Base-by-base conservation (phyloP, 441 rosid species). In the Bruguiera hainesii region DNA sequence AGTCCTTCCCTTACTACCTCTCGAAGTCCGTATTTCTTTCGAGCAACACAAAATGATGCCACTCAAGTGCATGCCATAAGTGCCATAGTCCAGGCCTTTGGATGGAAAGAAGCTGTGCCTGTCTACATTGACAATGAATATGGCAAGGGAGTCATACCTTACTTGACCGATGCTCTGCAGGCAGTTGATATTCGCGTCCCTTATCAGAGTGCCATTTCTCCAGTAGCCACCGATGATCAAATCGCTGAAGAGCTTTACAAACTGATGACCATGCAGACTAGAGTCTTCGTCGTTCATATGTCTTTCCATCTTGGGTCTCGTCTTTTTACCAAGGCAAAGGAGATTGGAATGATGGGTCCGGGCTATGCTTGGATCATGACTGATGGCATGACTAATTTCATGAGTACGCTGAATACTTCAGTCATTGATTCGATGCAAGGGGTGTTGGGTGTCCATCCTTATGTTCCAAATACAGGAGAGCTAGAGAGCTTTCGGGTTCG, bases 311-410 rank as follows among this genome's bases (percentile, higher is more conserved):
- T 83, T 26, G 85, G 87, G 19, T 63, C 77, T 50, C 64, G 76
- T 30, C 0, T 87, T 35, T 88, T 89, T 49, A 46, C 59, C 2
- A 77, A 67, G 76, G 91, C 82, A 0, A 76, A 78, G 26, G 81
- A 84, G 52, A 26, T 81, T 25, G 90, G 88, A 28, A 79, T 90
- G 87, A 82, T 90, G 87, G 65, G 25, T 26, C 56, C 73, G 25
- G 91, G 89, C 6, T 87, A 72, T 51, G 87, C 78, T 4, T 89
- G 96, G 97, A 84, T 91, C 60, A 61, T 83, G 50, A 85, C 89
- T 1, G 79, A 81, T 65, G 82, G 79, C 6, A 49, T 87, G 33
- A 73, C 75, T 3, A 51, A 79, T 72, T 28, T 11, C 6, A 65
- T 84, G 61, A 74, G 28, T 63, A 65, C 39, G 0, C 11, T 72